Conservation (phyloP, 2,329 filamentous ascomycete genomes). For the Myriosclerotinia duriaeana region DNA sequence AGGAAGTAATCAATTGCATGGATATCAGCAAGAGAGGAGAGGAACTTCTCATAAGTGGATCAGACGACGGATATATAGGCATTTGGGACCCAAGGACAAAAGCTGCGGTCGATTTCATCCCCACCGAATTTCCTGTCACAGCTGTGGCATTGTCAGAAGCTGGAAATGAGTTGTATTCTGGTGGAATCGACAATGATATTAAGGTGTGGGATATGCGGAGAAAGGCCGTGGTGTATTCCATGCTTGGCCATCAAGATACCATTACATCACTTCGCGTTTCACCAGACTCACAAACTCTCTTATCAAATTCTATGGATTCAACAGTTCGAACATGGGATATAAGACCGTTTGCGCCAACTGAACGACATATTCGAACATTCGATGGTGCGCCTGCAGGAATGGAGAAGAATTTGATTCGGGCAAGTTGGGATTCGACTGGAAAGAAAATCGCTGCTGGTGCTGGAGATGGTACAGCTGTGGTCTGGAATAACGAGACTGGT, state of each 20-base stretch:
- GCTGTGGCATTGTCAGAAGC: slow-evolving; percentile 89
- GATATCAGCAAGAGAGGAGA: slow-evolving; percentile 88
- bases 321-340: slow-evolving; percentile 96
- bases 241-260: slow-evolving; percentile 88
- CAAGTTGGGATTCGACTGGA: slow-evolving; percentile 85
- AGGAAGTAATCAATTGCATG: slow-evolving; percentile 91
- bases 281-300: slow-evolving; percentile 83
- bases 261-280: slow-evolving; percentile 89
- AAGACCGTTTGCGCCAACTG: slow-evolving; percentile 85
- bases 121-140: slow-evolving; percentile 90
- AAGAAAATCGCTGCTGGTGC: slow-evolving; percentile 86
- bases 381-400: slow-evolving; percentile 86
- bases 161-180: slow-evolving; percentile 91
- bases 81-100: slow-evolving; percentile 96
- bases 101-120: slow-evolving; percentile 80
- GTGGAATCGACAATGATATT: slow-evolving; percentile 95
- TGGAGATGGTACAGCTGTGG: slow-evolving; percentile 84
- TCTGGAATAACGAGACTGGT: slow-evolving; percentile 86
- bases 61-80: slow-evolving; percentile 89
- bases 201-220: slow-evolving; percentile 96
- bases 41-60: slow-evolving; percentile 85
- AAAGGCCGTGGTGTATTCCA: slow-evolving; percentile 80
- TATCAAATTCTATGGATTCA: slow-evolving; percentile 92
- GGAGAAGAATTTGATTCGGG: slow-evolving; percentile 87
- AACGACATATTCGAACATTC: slow-evolving; percentile 82